Conservation (phyloP, 768 basidiomycete genomes). For the Boletus rex-veris region DNA sequence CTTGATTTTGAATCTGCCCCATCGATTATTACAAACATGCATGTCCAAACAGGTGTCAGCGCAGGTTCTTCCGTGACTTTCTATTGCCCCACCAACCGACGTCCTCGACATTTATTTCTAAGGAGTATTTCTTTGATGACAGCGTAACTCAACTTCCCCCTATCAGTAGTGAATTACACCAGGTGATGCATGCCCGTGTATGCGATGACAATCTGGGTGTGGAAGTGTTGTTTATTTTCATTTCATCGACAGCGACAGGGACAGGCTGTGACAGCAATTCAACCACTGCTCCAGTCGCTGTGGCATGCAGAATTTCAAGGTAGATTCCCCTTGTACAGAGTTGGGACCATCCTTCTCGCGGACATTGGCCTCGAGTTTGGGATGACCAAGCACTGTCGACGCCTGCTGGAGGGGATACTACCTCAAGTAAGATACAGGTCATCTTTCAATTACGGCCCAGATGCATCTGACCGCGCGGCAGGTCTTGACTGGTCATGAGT, state of each 20-base stretch:
- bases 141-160: constrained; percentile 31
- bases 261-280: constrained; percentile 59
- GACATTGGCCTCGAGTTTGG: constrained; percentile 77
- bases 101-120: constrained; percentile 47
- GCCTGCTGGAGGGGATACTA: constrained; percentile 73
- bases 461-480: constrained; percentile 24
- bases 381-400: constrained; percentile 61
- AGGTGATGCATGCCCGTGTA: constrained; percentile 40
- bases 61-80: constrained; percentile 61
- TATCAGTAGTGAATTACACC: constrained; percentile 41
- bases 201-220: constrained; percentile 24
- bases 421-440: constrained; percentile 56
- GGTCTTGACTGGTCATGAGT: constrained; percentile 68
- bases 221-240: constrained; percentile 2
- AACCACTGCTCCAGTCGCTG: constrained; percentile 64
- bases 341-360: constrained; percentile 67
- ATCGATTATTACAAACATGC: constrained; percentile 8
- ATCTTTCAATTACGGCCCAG: not conserved
- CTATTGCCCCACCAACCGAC: constrained; percentile 56
- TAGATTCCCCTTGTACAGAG: constrained; percentile 62
- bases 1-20: constrained; percentile 1
- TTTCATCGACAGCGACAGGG: constrained; percentile 49
- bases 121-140: constrained; percentile 54
- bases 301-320: constrained; percentile 82
- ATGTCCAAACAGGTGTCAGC: constrained; percentile 47